phyloP scores from a whole-genome alignment of 805 yeast genomes.

The Ogataea glucozyma region DNA sequence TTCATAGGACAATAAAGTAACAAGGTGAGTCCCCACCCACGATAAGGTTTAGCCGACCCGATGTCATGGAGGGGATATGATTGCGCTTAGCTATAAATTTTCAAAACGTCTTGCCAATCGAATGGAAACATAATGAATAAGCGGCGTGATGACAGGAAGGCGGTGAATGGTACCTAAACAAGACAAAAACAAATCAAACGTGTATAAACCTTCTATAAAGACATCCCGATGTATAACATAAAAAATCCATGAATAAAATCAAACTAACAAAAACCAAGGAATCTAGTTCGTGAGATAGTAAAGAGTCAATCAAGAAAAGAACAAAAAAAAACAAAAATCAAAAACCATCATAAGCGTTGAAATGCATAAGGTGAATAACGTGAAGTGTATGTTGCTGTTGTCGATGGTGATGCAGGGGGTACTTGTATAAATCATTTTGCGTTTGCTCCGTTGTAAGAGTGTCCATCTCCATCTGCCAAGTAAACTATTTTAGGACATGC shows the following conservation, averaged over 20 bases:
- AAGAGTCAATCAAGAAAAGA: no score
- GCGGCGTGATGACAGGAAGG: neutral
- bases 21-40: neutral
- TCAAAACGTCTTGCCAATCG: no score
- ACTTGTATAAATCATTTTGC: no score
- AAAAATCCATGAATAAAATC: neutral
- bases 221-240: slow-evolving; percentile 3
- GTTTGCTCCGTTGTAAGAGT: neutral
- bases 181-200: neutral
- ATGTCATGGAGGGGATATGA: slow-evolving; percentile 4
- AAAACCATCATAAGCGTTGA: slow-evolving; percentile 1
- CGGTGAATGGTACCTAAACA: no score
- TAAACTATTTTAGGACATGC: slow-evolving; percentile 34
- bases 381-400: no score
- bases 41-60: neutral
- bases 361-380: slow-evolving; percentile 4
- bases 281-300: neutral
- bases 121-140: neutral
- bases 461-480: neutral
- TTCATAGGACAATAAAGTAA: no score
- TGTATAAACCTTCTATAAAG: slow-evolving; percentile 1
- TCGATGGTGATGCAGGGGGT: slow-evolving; percentile 1
- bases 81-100: no score
- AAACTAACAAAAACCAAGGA: neutral
- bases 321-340: neutral